These are phyloP conservation scores for Nigrospora sphaerica DNA, from an alignment of 2,329 filamentous ascomycete genomes.

Conservation along the genomic window DNA sequence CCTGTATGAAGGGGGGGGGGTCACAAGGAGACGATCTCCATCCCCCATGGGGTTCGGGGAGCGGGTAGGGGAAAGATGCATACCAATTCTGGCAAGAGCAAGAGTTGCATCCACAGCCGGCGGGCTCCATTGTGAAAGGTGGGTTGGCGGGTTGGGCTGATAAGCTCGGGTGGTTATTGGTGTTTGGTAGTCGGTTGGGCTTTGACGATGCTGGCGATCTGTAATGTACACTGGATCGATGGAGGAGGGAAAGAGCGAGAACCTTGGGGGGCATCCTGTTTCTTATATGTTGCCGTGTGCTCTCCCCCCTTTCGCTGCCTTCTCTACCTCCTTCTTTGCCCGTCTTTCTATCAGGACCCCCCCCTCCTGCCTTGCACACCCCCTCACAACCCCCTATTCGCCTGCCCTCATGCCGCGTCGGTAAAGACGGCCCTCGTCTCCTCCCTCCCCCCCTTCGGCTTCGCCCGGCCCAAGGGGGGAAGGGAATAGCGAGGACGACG, in stretches of 20 bases:
- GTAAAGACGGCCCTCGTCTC: no score
- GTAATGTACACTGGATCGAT: not conserved
- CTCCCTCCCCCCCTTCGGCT: no score
- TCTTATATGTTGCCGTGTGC: not conserved
- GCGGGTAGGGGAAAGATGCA: slow-evolving; percentile 1
- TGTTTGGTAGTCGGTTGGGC: not conserved
- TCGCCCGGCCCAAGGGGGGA: no score
- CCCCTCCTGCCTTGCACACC: not conserved
- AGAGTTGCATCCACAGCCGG: slow-evolving; percentile 14
- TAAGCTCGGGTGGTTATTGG: not conserved
- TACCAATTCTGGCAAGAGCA: slow-evolving; percentile 18
- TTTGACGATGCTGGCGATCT: not conserved
- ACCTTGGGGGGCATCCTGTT: not conserved
- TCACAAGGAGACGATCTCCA: not conserved
- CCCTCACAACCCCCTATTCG: not conserved
- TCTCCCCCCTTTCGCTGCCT: no score
- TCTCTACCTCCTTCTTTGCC: not conserved
- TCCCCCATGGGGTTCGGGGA: not conserved
- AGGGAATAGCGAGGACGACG: no score
- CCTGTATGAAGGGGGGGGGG: not conserved
- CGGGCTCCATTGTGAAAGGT: not conserved
- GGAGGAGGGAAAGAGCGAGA: not conserved
- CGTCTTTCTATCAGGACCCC: not conserved
- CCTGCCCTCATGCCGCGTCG: not conserved
- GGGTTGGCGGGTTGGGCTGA: not conserved